Percentiles rank a stretch among this genome's conserved stretches.
Conservation (phyloP, 441 rosid species). For the Arabidopsis hybrid region DNA sequence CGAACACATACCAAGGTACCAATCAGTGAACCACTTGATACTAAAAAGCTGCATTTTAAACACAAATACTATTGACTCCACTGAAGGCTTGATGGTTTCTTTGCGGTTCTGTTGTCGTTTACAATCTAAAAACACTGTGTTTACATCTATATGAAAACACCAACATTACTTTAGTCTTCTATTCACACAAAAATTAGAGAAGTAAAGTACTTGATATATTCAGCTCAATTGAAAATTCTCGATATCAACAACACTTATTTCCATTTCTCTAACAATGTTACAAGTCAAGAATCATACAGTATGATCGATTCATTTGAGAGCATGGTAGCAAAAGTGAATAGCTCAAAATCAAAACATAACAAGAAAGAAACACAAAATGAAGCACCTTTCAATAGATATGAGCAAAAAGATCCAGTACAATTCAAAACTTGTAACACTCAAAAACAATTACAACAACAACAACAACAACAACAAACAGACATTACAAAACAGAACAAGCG, state of each 20-base stretch:
- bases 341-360: background rate
- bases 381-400: conserved; percentile 13
- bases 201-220: background rate
- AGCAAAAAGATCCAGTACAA: conserved; percentile 32
- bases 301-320: conserved; percentile 7
- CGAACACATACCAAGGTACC: background rate
- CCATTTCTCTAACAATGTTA: conserved; percentile 5
- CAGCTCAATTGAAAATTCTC: background rate
- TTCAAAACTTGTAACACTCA: conserved; percentile 20
- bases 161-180: background rate
- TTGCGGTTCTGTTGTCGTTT: background rate
- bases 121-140: background rate
- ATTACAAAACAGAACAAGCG: conserved; percentile 17
- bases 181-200: background rate
- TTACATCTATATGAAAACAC: background rate
- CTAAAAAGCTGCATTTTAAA: conserved; percentile 9
- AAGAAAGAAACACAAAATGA: background rate
- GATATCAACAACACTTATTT: background rate
- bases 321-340: background rate
- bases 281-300: background rate
- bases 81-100: background rate
- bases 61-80: background rate
- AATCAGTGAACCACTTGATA: background rate
- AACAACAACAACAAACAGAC: background rate
- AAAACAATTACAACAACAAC: conserved; percentile 23